A percentile compares a stretch with the other conserved stretches of the same genome.
Conservation (phyloP, 108 stramenopile genomes). For the Fragilariopsis cylindrus region DNA sequence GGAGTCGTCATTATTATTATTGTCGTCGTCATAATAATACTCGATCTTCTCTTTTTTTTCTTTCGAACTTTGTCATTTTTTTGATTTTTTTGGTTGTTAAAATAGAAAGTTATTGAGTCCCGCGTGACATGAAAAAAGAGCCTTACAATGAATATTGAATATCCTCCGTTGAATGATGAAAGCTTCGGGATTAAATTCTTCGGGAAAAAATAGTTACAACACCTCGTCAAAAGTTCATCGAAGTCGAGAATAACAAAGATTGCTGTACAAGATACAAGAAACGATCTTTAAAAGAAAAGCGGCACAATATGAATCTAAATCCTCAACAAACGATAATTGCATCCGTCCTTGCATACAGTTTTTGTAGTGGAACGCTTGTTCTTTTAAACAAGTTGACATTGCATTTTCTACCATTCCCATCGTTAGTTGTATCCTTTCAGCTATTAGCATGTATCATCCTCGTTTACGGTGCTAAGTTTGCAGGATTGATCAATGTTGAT, state of each 20-base stretch:
- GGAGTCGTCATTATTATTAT: too few relatives aligned
- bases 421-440: slow-evolving; percentile 74
- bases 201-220: too few relatives aligned
- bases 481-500: slow-evolving; percentile 59
- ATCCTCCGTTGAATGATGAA: too few relatives aligned
- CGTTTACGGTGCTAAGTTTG: slow-evolving; percentile 54
- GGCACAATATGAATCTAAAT: slow-evolving; percentile 16
- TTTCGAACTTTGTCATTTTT: too few relatives aligned
- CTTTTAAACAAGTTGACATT: slow-evolving; percentile 84
- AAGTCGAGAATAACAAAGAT: neutral
- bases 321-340: slow-evolving; percentile 35
- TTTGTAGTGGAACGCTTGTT: slow-evolving; percentile 78
- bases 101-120: too few relatives aligned
- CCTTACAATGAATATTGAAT: too few relatives aligned
- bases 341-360: slow-evolving; percentile 69
- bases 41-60: too few relatives aligned
- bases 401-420: slow-evolving; percentile 73
- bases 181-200: too few relatives aligned
- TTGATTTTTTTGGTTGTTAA: too few relatives aligned
- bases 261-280: neutral
- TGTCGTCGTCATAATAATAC: too few relatives aligned
- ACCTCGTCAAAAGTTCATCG: too few relatives aligned
- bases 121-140: too few relatives aligned
- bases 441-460: slow-evolving; percentile 62
- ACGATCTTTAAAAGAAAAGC: neutral